Base-by-base conservation (phyloP, 2,329 filamentous ascomycete genomes). In the Sporothrix protearum region DNA sequence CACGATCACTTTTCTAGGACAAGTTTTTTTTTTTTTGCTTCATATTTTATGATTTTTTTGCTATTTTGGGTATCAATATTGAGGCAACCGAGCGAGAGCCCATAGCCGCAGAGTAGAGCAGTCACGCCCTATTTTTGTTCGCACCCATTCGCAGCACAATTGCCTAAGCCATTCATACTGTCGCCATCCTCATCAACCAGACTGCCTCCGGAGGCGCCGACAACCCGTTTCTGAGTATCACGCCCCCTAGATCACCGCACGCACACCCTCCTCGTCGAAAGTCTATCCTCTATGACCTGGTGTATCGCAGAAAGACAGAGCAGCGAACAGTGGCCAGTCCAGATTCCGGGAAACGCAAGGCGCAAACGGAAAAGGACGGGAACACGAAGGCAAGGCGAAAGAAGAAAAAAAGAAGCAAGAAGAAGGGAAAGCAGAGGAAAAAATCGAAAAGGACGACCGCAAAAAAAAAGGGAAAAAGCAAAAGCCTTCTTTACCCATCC, bases 221-320 rank as follows among this genome's bases (percentile, higher is more conserved):
- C 45, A 7, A 33, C 45, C 42, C 64, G 49, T 68, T 68, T 68
- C 66, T 57, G 66, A 45, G 64, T 30, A 51, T 49, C 64, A 19
- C 28, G 19, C 42, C 36, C n/a, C 36, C 1, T n/a, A 19, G 14
- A n/a, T n/a, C 36, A 64, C 28, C 45, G 28, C 33, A 22, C 49
- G 28, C 49, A 12, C 45, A n/a, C 16, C 57, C 51, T 16, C 30
- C 19, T 55, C 53, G 42, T 68, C 63, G 33, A 30, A 67, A 30
- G 30, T 72, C 71, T 73, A 74, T 64, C 69, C 66, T 74, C 71
- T 70, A 71, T 71, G 59, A 45, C 69, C 64, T 57, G 59, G 9
- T 51, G 30, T 30, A 68, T 70, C 55, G 69, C 57, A 25, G 49
- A 63, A 69, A 69, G 39, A 33, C 45, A 67, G 5, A 28, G n/a